Evolutionary conservation across 1,284 basidiomycete species (phyloP).

Genomic region (Meira nashicola): DNA sequence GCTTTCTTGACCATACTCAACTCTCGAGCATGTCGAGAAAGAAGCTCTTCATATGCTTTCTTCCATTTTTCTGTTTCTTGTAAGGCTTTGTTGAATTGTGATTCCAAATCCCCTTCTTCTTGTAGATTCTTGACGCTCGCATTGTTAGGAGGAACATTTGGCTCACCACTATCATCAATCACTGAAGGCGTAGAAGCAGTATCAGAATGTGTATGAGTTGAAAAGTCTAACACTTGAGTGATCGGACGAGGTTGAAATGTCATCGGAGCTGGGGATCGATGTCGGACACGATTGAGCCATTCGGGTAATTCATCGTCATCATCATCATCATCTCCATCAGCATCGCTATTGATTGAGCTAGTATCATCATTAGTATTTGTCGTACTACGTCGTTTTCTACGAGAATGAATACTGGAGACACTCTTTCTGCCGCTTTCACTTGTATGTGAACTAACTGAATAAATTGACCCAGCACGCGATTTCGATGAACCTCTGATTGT

Average conservation of each 20-base stretch:
- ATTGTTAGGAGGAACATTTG: neutral
- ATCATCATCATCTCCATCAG: neutral
- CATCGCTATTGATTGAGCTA: neutral
- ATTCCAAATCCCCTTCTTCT: too few relatives aligned
- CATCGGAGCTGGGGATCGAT: too few relatives aligned
- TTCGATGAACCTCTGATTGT: neutral
- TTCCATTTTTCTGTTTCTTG: neutral
- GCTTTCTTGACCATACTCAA: slow-evolving; percentile 2
- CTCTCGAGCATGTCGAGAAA: slow-evolving; percentile 6
- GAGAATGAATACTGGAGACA: too few relatives aligned
- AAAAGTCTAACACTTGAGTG: neutral
- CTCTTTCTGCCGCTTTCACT: neutral
- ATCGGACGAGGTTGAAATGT: neutral
- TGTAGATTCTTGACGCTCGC: too few relatives aligned
- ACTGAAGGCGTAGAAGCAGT: neutral
- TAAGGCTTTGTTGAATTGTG: too few relatives aligned
- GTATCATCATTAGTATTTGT: neutral
- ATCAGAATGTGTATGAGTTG: neutral
- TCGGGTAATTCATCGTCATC: neutral
- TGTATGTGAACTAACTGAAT: neutral
- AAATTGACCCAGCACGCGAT: neutral
- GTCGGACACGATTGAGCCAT: neutral
- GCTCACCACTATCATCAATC: neutral
- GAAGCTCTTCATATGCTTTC: slow-evolving; percentile 2
- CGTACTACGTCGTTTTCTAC: too few relatives aligned